Evolutionary conservation across 2,329 filamentous ascomycete genomes (phyloP).

Genomic region (Clonostachys rhizophaga): DNA sequence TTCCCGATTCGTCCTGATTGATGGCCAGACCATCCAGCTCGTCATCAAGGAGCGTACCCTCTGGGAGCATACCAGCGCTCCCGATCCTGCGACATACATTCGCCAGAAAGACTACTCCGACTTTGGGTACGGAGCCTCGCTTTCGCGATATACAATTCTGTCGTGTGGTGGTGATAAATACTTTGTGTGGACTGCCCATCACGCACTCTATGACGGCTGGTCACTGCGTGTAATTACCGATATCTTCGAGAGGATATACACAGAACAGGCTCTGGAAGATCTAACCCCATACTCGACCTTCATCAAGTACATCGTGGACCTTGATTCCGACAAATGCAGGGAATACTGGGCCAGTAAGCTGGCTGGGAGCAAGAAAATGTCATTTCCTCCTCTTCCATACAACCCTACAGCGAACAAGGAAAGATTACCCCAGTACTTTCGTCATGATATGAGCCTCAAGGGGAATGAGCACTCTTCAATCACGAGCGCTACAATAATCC

Average conservation of each 20-base stretch:
- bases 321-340: neutral
- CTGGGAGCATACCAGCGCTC: no score
- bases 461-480: neutral
- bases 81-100: no score
- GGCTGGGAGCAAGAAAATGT: neutral
- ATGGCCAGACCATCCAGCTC: constrained; percentile 3
- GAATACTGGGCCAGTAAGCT: neutral
- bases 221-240: constrained; percentile 4
- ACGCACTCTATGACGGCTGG: constrained; percentile 11
- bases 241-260: neutral
- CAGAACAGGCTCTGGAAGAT: neutral
- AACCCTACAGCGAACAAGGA: neutral
- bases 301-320: neutral
- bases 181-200: constrained; percentile 9
- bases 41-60: constrained; percentile 3
- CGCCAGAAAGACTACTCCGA: no score
- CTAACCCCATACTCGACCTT: neutral
- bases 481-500: constrained; percentile 8
- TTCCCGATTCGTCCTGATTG: constrained; percentile 8
- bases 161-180: neutral
- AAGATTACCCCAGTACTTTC: neutral
- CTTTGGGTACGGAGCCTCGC: neutral
- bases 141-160: neutral
- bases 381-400: neutral
- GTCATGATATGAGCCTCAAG: neutral